phyloP scores from a whole-genome alignment of 805 yeast species.

The Starmerella tilneyi region DNA sequence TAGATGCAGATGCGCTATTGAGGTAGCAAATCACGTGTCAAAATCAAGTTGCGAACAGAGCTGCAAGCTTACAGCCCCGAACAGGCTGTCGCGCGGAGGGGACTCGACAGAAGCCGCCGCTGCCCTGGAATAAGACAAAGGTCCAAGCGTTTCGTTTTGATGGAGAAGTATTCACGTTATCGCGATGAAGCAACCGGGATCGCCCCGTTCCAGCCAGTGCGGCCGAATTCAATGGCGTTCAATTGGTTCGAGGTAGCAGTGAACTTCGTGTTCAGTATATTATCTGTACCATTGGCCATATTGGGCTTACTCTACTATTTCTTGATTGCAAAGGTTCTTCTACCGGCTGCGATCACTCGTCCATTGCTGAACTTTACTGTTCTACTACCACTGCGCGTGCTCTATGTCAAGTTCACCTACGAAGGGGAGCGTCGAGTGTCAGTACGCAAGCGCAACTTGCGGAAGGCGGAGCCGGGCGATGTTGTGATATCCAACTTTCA shows the following conservation, averaged over 20 bases:
- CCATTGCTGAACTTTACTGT: conserved; percentile 12
- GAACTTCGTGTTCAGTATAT: conserved; percentile 61
- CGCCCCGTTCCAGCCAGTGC: conserved; percentile 64
- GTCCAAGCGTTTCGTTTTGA: too few relatives aligned
- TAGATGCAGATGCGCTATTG: too few relatives aligned
- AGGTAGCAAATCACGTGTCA: too few relatives aligned
- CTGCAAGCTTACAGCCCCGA: too few relatives aligned
- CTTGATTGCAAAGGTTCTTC: conserved; percentile 7
- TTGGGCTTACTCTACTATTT: conserved; percentile 43
- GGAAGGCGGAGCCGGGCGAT: conserved; percentile 33
- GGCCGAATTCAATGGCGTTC: conserved; percentile 10
- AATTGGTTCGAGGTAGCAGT: conserved; percentile 1
- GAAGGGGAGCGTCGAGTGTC: conserved; percentile 41
- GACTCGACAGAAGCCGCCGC: too few relatives aligned
- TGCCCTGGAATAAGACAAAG: too few relatives aligned
- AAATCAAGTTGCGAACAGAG: too few relatives aligned
- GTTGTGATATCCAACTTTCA: conserved; percentile 47
- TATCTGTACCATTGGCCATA: conserved; percentile 69
- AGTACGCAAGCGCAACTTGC: conserved; percentile 27
- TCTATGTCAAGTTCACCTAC: conserved; percentile 33
- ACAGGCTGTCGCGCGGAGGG: too few relatives aligned
- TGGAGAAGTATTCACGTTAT: conserved; percentile 79
- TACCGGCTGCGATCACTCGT: conserved; percentile 14
- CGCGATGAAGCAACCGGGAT: conserved; percentile 87
- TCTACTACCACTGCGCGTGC: conserved; percentile 18